Base-by-base conservation (phyloP, 2,329 filamentous ascomycete genomes). In the Hypocreales sp. region DNA sequence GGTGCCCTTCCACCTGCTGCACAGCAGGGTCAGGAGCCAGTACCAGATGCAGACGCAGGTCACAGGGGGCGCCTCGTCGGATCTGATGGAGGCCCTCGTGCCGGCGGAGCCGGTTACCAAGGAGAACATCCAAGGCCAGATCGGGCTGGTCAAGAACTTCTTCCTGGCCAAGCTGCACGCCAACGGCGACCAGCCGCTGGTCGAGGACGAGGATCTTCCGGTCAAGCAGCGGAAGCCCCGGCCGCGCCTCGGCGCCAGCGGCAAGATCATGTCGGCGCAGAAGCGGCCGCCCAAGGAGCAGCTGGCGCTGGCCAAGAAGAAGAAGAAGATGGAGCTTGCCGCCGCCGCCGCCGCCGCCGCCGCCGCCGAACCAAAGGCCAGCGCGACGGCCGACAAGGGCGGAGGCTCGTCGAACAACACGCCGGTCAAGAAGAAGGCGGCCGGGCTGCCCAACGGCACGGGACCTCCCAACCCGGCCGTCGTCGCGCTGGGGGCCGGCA, bases 161-260 rank as follows among this genome's bases (percentile, higher is more conserved):
- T 93, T 95, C 60, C 72, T 83, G 32, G 74, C 74, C 41, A 93
- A 92, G 53, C 60, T 98, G 31, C 80, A 83, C 42, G 78, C 81
- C 30, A 90, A 86, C 49, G 70, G 71, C 47, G 53, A 87, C 43
- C 71, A 84, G 48, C 74, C 83, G 23, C 65, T 98, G 38, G 61
- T 92, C 28, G 90, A 98, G 58, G 90, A 98, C 54, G 82, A 95
- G 46, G 87, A 98, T 40, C 60, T 98, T 15, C 90, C 92, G 11
- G 71, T 77, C 30, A 98, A 98, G 55, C 90, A 98, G 55, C 68
- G 83, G 59, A 78, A 58, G 56, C 82, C 58, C 15, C 62, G 68
- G n/a, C 68, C 72, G n/a, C 61, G 68, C 18, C 63, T 72, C 15
- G 67, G 67, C 19, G 68, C 72, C 13, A 86, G 77, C 13, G 82